Percentiles rank a stretch among this genome's conserved stretches.
Evolutionary conservation across 257 asterid genomes (phyloP).

Genomic region (Penstemon barbatus): DNA sequence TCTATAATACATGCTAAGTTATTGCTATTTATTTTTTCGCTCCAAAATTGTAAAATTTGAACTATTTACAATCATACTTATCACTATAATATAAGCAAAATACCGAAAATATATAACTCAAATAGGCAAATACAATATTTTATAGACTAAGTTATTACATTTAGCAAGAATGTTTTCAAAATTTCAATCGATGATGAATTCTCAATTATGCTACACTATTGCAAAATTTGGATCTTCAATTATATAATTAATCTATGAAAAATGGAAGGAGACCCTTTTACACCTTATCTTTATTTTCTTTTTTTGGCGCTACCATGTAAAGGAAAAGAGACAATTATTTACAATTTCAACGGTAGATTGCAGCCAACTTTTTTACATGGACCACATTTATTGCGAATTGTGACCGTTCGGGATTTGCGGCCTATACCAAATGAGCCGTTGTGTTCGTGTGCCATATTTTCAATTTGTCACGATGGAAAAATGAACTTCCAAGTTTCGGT

Average conservation of each 20-base stretch:
- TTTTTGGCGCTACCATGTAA: constrained; percentile 19
- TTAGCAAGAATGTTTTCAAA: too few relatives aligned
- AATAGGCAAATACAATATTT: too few relatives aligned
- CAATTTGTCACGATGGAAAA: constrained; percentile 24
- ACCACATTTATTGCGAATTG: constrained; percentile 34
- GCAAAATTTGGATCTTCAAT: too few relatives aligned
- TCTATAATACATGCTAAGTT: too few relatives aligned
- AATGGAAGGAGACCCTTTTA: constrained; percentile 2
- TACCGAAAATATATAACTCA: too few relatives aligned
- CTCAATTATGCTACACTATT: too few relatives aligned
- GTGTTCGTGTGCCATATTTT: constrained; percentile 30
- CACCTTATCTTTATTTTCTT: not conserved
- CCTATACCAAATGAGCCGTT: constrained; percentile 36
- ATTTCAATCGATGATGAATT: too few relatives aligned
- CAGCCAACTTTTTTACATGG: constrained; percentile 35
- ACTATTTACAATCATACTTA: too few relatives aligned
- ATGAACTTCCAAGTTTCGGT: constrained; percentile 1
- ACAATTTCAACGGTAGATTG: constrained; percentile 43
- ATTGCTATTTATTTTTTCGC: too few relatives aligned
- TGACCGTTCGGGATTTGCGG: constrained; percentile 27
- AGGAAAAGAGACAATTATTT: constrained; percentile 14
- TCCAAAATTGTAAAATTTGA: too few relatives aligned
- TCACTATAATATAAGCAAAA: too few relatives aligned
- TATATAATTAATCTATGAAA: not conserved
- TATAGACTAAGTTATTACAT: too few relatives aligned